These are phyloP conservation scores for Chalciporus sphaerocephalus DNA, from an alignment of 768 basidiomycete genomes.

Conservation along the genomic window DNA sequence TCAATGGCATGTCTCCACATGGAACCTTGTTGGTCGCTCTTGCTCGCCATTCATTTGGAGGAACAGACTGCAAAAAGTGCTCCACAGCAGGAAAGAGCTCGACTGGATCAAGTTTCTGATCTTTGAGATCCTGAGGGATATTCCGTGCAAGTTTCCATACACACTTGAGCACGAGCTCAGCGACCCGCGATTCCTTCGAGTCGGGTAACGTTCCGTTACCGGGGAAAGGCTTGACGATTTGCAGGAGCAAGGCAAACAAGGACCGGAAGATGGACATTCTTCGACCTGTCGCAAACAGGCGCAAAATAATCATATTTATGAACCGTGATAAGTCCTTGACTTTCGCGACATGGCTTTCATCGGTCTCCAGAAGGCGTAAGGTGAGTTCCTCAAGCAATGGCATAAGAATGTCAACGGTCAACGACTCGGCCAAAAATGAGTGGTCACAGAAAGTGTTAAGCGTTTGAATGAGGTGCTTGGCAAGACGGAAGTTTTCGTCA, in stretches of 20 bases:
- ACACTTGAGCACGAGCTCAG: constrained; percentile 92
- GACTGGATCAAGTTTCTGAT: constrained; percentile 75
- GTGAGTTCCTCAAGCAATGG: constrained; percentile 91
- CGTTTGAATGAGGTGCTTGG: constrained; percentile 96
- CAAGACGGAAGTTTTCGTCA: constrained; percentile 84
- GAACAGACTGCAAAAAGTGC: constrained; percentile 87
- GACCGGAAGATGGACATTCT: constrained; percentile 93
- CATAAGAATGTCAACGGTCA: constrained; percentile 81
- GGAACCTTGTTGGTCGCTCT: constrained; percentile 88
- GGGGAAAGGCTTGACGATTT: constrained; percentile 82
- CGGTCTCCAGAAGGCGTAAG: constrained; percentile 86
- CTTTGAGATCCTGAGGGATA: constrained; percentile 86
- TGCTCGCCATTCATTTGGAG: constrained; percentile 94
- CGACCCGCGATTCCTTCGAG: constrained; percentile 81
- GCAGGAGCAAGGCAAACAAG: constrained; percentile 75
- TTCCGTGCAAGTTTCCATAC: constrained; percentile 97
- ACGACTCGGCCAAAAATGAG: constrained; percentile 76
- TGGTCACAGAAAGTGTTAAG: constrained; percentile 94
- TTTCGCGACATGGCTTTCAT: constrained; percentile 76
- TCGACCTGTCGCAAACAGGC: constrained; percentile 85
- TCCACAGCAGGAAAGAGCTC: constrained; percentile 91
- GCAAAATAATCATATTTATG: constrained; percentile 97
- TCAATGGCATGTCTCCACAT: constrained; percentile 94
- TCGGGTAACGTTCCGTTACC: constrained; percentile 64
- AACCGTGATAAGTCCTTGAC: constrained; percentile 92